phyloP scores from a whole-genome alignment of 164 flowering plant species.

The Liquidambar formosana region DNA sequence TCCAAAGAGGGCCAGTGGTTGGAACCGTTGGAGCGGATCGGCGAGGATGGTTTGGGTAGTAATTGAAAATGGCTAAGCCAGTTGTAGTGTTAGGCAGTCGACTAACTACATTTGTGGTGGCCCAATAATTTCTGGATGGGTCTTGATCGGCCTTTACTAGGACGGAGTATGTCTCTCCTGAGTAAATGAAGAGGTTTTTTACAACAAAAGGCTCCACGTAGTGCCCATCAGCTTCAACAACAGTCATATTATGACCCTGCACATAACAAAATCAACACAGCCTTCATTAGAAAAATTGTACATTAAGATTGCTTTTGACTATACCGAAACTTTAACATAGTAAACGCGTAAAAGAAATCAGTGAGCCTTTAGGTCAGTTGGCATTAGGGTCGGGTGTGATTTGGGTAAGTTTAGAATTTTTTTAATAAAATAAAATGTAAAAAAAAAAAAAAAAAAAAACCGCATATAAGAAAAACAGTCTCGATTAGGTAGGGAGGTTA shows the following conservation, averaged over 20 bases:
- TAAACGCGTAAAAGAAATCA: no score
- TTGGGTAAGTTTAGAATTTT: no score
- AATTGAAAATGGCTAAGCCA: constrained; percentile 63
- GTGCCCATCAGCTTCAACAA: constrained; percentile 91
- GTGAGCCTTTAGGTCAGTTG: no score
- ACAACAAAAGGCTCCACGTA: constrained; percentile 73
- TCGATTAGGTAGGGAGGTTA: no score
- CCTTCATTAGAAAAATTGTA: not conserved
- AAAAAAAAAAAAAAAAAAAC: no score
- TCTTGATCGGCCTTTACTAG: constrained; percentile 64
- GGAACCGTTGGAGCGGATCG: constrained; percentile 47
- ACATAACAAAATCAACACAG: not conserved
- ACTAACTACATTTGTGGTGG: constrained; percentile 44
- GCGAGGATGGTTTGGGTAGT: constrained; percentile 74
- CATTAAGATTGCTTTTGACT: no score
- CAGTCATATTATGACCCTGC: constrained; percentile 89
- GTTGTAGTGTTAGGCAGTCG: constrained; percentile 40
- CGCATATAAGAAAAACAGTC: no score
- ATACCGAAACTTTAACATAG: not conserved
- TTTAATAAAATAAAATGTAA: no score
- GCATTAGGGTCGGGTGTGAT: no score
- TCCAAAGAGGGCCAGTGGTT: constrained; percentile 60
- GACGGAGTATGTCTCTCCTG: constrained; percentile 86
- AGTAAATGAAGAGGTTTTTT: constrained; percentile 67
- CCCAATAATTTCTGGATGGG: constrained; percentile 77